Base-by-base conservation (phyloP, 805 yeast genomes). In the Candida schatavii region DNA sequence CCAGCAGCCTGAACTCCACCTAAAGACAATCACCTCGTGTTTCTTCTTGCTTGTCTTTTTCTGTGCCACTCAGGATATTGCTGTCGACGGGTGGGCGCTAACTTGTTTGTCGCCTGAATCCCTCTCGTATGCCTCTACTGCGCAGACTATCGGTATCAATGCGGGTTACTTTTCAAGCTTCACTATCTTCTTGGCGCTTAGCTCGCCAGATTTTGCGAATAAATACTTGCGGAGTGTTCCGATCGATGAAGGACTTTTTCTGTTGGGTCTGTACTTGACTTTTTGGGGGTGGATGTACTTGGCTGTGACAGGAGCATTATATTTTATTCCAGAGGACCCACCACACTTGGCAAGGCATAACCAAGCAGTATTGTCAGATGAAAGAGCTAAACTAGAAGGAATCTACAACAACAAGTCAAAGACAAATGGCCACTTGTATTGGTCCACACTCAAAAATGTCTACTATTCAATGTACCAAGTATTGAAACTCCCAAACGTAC, bases 71-170 rank as follows among this genome's bases (percentile, higher is more conserved):
- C 99, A 93, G 62, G 99, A 93, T 59, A 93, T 93, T 42, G 98
- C 99, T 0, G 99, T 93, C 18, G 99, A 93, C 66, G 98, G 99
- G 9, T 93, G 99, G 99, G 97, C 98, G 0, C 68, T 93, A 55
- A 93, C 97, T 1, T 80, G 91, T 30, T 70, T 93, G 40, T 80
- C 90, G 14, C 81, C 81, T 20, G 78, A 78, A 21, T 84, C 95
- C 11, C 70, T 93, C 46, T 82, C 95, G 14, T 93, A 81, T 67
- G 98, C 99, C 0, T 87, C 96, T 3, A 93, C 99, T 0, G 99
- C 99, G 0, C 99, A 93, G 64, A 93, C 99, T 0, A 80, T 93
- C 35, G 99, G 99, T 0, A 74, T 93, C 46, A 93, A 93, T 65
- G 75, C 91, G 2, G 99, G 99, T 18, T 93, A 91, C 58, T 93